A percentile compares a stretch with the other conserved stretches of the same genome.
phyloP scores from a whole-genome alignment of 2,329 filamentous ascomycete genomes.

The Hymenoscyphus infarciens region DNA sequence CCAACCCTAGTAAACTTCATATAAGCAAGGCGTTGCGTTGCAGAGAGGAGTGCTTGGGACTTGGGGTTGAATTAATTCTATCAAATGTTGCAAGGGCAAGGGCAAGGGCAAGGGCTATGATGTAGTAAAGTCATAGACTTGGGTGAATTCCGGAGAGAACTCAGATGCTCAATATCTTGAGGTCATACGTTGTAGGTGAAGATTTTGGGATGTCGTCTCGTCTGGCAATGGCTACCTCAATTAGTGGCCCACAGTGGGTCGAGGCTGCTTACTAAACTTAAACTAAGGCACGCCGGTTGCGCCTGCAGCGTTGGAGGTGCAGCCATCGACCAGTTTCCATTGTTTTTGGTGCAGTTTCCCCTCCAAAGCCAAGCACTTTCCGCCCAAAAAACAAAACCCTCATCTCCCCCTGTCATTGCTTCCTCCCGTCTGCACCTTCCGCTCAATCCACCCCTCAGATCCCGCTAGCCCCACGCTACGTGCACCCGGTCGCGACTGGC shows the following conservation, averaged over 20 bases:
- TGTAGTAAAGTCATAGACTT: not conserved
- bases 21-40: slow-evolving; percentile 3
- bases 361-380: not conserved
- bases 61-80: not conserved
- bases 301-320: not conserved
- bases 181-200: not conserved
- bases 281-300: too few relatives aligned
- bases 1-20: not conserved
- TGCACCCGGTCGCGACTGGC: not conserved
- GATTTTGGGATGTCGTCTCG: not conserved
- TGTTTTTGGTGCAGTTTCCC: too few relatives aligned
- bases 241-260: not conserved
- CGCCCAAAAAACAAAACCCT: not conserved
- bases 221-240: not conserved
- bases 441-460: not conserved
- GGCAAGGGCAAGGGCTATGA: not conserved
- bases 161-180: not conserved
- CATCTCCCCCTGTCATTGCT: not conserved
- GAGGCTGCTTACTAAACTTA: not conserved
- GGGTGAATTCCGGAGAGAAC: not conserved
- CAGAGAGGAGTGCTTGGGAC: not conserved
- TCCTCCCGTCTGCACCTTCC: not conserved
- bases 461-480: not conserved
- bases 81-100: not conserved
- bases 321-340: not conserved